These are phyloP conservation scores for Penicillium occitanis DNA, from an alignment of 2,329 filamentous ascomycete genomes.

Conservation along the genomic window DNA sequence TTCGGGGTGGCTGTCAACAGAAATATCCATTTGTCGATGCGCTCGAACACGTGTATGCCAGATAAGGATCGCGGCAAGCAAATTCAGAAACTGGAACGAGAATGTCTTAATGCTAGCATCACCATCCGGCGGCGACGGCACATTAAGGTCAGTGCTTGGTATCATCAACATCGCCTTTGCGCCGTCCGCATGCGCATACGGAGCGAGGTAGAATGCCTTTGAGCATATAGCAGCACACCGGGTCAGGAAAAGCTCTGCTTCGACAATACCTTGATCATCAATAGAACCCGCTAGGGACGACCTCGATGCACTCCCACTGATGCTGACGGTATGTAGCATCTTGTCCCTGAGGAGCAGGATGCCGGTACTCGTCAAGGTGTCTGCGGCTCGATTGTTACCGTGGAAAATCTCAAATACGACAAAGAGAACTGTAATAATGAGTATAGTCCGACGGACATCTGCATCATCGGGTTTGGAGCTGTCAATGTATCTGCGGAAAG, in stretches of 20 bases:
- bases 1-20: not conserved
- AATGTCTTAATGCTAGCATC: not conserved
- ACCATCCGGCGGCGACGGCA: not conserved
- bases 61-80: not conserved
- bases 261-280: constrained; percentile 12
- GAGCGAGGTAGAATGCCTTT: constrained; percentile 10
- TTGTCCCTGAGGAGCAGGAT: not conserved
- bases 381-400: not conserved
- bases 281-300: constrained; percentile 1
- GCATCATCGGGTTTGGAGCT: not conserved
- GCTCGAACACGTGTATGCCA: not conserved
- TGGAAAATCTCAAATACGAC: constrained; percentile 5
- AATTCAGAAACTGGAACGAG: not conserved
- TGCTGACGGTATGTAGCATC: not conserved
- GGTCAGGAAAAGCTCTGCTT: constrained; percentile 2
- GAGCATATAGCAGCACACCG: constrained; percentile 1
- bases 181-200: constrained; percentile 7
- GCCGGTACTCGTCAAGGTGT: not conserved
- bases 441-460: not conserved
- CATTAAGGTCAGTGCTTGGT: constrained; percentile 5
- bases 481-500: constrained; percentile 3
- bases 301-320: not conserved
- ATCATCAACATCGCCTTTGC: constrained; percentile 10
- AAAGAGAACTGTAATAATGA: not conserved
- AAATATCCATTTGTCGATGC: not conserved